Percentiles rank a stretch among this genome's conserved stretches.
Conservation (phyloP, 768 basidiomycete genomes). For the Pleurotus citrinopileatus region DNA sequence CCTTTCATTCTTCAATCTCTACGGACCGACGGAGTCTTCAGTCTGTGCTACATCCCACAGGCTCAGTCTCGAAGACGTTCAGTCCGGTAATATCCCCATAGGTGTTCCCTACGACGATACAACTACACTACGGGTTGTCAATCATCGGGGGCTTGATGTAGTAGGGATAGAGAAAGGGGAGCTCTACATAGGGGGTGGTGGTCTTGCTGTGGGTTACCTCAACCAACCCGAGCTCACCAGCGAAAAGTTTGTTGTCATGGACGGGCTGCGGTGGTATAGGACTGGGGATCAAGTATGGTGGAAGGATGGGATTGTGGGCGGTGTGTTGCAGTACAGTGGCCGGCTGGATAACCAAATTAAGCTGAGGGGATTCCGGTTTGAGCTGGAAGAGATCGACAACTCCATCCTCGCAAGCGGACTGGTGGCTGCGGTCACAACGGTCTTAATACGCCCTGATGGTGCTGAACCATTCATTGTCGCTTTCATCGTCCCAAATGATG, state of each 20-base stretch:
- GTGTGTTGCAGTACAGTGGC: neutral
- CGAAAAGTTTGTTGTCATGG: neutral
- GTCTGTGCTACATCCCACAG: neutral
- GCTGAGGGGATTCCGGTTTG: constrained; percentile 6
- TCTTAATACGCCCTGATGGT: neutral
- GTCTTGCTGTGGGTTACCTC: neutral
- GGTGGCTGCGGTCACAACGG: neutral
- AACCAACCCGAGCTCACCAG: neutral
- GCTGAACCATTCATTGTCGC: neutral
- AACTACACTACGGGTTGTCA: neutral
- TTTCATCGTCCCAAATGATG: neutral
- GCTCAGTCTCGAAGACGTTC: neutral
- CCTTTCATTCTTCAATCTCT: constrained; percentile 2
- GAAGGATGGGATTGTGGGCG: neutral
- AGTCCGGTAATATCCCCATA: neutral
- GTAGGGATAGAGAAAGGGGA: neutral
- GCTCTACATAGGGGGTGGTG: neutral
- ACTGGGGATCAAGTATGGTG: constrained; percentile 2
- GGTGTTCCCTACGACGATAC: neutral
- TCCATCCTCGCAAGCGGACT: neutral
- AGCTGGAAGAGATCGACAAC: constrained; percentile 5
- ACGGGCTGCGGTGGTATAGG: neutral
- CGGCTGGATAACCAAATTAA: constrained; percentile 8
- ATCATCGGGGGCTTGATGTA: neutral
- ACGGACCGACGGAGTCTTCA: constrained; percentile 9